phyloP scores from a whole-genome alignment of 257 asterid genomes.

The Solanum microdontum region DNA sequence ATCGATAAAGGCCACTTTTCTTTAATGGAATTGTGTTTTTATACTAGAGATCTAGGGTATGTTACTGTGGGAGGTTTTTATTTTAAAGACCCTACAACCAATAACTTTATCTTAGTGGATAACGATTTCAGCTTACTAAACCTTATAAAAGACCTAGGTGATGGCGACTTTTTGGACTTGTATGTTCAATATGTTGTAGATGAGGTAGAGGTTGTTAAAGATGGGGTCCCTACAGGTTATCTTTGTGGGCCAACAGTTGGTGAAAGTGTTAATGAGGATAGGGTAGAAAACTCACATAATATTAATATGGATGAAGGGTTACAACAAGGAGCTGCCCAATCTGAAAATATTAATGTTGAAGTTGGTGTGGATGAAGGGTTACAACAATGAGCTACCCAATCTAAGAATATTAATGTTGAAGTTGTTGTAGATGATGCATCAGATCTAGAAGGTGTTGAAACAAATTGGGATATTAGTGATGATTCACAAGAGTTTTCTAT shows the following conservation, averaged over 20 bases:
- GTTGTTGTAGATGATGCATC: not conserved
- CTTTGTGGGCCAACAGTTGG: not conserved
- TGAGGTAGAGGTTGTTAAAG: not conserved
- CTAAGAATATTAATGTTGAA: not conserved
- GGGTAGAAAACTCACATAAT: not conserved
- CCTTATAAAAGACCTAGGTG: not conserved
- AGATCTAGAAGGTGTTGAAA: not conserved
- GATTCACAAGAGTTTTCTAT: not conserved
- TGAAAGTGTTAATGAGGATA: not conserved
- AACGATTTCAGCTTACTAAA: too few relatives aligned
- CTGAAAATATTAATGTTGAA: not conserved
- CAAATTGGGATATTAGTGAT: not conserved
- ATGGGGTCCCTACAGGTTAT: not conserved
- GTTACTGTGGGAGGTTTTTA: not conserved
- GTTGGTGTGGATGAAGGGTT: not conserved
- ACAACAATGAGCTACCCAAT: not conserved
- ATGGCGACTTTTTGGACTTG: not conserved
- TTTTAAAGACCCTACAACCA: not conserved
- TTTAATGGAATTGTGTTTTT: too few relatives aligned
- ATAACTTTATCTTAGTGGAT: too few relatives aligned
- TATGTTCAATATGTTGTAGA: too few relatives aligned
- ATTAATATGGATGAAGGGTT: not conserved
- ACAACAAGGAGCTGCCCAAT: not conserved
- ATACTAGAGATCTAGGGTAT: not conserved
- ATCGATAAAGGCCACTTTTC: too few relatives aligned